These are phyloP conservation scores for Raphanus raphanistrum DNA, from an alignment of 345 rosid species.

Conservation along the genomic window DNA sequence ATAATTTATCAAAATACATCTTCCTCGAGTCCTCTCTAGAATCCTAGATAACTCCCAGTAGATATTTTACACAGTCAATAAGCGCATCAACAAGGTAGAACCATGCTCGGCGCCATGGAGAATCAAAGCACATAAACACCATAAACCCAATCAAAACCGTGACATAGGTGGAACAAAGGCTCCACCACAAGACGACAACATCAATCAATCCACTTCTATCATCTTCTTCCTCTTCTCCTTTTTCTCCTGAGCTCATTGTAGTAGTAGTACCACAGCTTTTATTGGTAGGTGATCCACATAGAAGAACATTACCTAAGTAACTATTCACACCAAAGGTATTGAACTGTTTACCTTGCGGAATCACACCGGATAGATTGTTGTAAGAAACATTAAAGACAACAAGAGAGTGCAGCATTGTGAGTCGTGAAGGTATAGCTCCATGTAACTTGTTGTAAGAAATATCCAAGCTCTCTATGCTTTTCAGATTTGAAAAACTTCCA, in stretches of 20 bases:
- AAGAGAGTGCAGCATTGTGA: conserved; percentile 20
- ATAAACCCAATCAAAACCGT: conserved; percentile 8
- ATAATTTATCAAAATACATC: background rate
- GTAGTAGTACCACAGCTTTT: conserved; percentile 10
- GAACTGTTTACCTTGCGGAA: conserved; percentile 27
- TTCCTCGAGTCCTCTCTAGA: background rate
- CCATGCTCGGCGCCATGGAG: conserved; percentile 23
- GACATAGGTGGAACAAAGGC: conserved; percentile 19
- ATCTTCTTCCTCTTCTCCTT: background rate
- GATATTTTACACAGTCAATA: background rate
- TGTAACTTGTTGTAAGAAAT: conserved; percentile 28
- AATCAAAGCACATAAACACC: conserved; percentile 18
- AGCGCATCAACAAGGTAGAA: conserved; percentile 21
- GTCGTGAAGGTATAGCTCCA: conserved; percentile 23
- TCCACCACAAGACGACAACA: conserved; percentile 27
- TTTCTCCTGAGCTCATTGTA: background rate
- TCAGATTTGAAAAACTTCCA: conserved; percentile 24
- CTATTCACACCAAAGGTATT: conserved; percentile 25
- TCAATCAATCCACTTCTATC: background rate
- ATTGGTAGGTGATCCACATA: conserved; percentile 22
- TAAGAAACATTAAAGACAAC: conserved; percentile 30
- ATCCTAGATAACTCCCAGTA: conserved; percentile 7
- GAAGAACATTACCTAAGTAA: conserved; percentile 23
- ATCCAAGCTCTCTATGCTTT: conserved; percentile 24
- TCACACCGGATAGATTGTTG: conserved; percentile 20